These are phyloP conservation scores for Apiospora koreana DNA, from an alignment of 2,329 filamentous ascomycete genomes.

Conservation along the genomic window DNA sequence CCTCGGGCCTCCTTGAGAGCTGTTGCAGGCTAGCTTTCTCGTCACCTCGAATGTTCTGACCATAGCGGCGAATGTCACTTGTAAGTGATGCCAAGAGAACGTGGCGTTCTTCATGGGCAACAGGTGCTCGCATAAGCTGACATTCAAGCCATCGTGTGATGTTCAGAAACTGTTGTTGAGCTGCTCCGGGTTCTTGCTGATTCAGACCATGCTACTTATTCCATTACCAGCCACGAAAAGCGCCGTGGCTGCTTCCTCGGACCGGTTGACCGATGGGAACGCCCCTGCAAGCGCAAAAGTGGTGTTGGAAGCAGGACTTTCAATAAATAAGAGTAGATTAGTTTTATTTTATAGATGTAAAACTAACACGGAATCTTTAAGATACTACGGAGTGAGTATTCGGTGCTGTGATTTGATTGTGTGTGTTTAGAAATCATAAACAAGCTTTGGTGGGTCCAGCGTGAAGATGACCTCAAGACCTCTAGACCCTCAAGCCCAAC, in stretches of 20 bases:
- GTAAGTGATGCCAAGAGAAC: neutral
- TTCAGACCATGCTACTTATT: neutral
- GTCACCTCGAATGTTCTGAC: neutral
- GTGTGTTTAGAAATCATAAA: too few relatives aligned
- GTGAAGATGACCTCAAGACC: neutral
- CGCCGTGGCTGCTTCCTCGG: slow-evolving; percentile 1
- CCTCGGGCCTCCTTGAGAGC: neutral
- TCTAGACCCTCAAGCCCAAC: too few relatives aligned
- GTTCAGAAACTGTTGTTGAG: neutral
- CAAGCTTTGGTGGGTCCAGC: neutral
- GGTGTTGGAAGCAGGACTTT: neutral
- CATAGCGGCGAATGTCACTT: neutral
- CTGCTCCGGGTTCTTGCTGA: neutral
- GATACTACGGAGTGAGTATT: too few relatives aligned
- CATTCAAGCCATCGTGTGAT: neutral
- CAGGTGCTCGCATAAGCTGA: neutral
- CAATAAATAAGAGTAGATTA: too few relatives aligned
- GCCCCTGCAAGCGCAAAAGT: neutral
- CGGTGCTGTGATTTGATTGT: too few relatives aligned
- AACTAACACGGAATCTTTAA: neutral
- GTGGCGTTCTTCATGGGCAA: neutral
- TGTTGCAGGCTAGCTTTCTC: neutral
- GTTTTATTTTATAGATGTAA: too few relatives aligned
- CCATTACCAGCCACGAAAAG: neutral
- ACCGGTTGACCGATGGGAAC: neutral